Conservation (phyloP, 2,329 filamentous ascomycete species). For the Claviceps pusilla region DNA sequence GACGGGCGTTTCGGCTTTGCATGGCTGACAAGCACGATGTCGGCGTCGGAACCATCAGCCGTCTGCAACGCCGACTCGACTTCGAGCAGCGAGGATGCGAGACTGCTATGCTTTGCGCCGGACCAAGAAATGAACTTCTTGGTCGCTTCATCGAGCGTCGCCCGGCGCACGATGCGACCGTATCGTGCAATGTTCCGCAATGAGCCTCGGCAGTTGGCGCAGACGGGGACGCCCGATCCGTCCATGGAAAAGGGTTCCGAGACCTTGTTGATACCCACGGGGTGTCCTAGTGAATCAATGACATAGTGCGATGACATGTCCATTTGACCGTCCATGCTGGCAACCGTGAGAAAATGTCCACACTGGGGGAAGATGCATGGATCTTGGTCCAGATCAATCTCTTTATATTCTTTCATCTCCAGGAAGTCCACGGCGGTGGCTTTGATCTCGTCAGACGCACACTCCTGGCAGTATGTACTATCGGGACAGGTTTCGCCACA, state of each 20-base stretch:
- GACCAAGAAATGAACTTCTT: conserved; percentile 49
- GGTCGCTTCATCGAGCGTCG: conserved; percentile 45
- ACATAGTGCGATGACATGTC: conserved; percentile 35
- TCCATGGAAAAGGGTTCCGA: conserved; percentile 31
- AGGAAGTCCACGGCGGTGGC: conserved; percentile 40
- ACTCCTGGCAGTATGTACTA: conserved; percentile 39
- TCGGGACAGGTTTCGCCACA: conserved; percentile 50
- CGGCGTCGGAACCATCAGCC: neutral
- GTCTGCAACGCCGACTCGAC: conserved; percentile 6
- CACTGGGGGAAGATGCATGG: conserved; percentile 49
- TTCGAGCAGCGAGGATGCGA: conserved; percentile 5
- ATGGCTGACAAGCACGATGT: neutral
- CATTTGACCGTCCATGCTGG: conserved; percentile 47
- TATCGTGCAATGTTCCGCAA: conserved; percentile 45
- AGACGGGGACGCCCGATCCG: conserved; percentile 32
- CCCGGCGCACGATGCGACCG: conserved; percentile 43
- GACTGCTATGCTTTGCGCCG: conserved; percentile 13
- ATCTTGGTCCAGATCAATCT: conserved; percentile 41
- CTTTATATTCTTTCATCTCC: conserved; percentile 35
- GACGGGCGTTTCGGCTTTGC: neutral
- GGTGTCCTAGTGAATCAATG: conserved; percentile 19
- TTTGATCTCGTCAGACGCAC: conserved; percentile 29
- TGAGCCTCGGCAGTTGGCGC: conserved; percentile 44
- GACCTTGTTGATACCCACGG: conserved; percentile 18
- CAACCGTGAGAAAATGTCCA: conserved; percentile 46